phyloP scores from a whole-genome alignment of 129 eudicot genomes.

The Flaveria linearis region DNA sequence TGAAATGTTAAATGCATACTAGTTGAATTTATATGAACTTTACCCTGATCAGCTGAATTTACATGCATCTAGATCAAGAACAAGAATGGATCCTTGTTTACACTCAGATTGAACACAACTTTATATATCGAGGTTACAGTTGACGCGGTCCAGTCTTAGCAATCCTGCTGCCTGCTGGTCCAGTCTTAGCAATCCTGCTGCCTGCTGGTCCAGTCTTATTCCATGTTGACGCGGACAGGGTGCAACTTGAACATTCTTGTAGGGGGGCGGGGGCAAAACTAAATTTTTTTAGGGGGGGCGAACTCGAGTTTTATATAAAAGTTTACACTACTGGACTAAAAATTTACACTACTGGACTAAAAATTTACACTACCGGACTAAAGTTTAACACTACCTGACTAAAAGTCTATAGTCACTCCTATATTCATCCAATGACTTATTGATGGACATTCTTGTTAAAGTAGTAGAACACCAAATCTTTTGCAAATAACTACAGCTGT shows the following conservation, averaged over 20 bases:
- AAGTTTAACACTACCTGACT: too few relatives aligned
- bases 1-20: not conserved
- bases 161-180: not conserved
- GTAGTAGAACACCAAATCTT: not conserved
- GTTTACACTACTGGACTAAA: too few relatives aligned
- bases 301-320: too few relatives aligned
- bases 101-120: not conserved
- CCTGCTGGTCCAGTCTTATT: not conserved
- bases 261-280: too few relatives aligned
- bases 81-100: not conserved
- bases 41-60: not conserved
- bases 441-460: not conserved
- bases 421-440: not conserved
- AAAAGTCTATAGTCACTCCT: not conserved
- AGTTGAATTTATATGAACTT: not conserved
- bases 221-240: not conserved
- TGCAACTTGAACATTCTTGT: too few relatives aligned
- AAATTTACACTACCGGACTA: too few relatives aligned
- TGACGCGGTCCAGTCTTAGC: too few relatives aligned
- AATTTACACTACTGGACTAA: too few relatives aligned
- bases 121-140: not conserved
- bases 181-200: not conserved
- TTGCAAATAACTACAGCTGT: not conserved
- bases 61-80: not conserved
- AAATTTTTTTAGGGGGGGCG: too few relatives aligned